These are phyloP conservation scores for Piper longum DNA, from an alignment of 164 flowering plant genomes.

Conservation along the genomic window DNA sequence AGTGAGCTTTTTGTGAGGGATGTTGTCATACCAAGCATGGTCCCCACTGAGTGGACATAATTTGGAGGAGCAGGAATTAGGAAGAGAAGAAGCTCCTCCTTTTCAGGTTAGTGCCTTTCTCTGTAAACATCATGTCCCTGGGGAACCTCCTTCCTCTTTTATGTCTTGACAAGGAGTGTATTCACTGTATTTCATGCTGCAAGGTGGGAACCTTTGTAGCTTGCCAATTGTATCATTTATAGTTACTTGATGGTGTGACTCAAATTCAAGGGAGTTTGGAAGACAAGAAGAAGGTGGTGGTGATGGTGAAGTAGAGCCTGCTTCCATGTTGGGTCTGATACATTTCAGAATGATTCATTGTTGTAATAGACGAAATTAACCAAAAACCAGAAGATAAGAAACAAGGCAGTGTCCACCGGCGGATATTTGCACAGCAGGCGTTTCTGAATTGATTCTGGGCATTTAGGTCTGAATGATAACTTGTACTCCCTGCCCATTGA, in stretches of 20 bases:
- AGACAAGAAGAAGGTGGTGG: constrained; percentile 5
- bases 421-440: constrained; percentile 62
- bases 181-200: constrained; percentile 58
- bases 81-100: constrained; percentile 50
- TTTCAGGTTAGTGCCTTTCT: constrained; percentile 79
- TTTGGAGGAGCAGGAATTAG: constrained; percentile 84
- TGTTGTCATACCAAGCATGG: constrained; percentile 83
- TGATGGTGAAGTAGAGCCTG: not conserved
- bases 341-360: constrained; percentile 22
- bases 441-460: constrained; percentile 41
- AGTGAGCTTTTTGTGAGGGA: constrained; percentile 87
- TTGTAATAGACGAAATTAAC: constrained; percentile 29
- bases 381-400: constrained; percentile 61
- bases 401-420: constrained; percentile 65
- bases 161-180: constrained; percentile 83
- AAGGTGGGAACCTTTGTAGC: constrained; percentile 29
- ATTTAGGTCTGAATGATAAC: constrained; percentile 66
- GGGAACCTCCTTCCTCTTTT: constrained; percentile 55
- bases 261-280: constrained; percentile 36
- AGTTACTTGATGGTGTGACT: constrained; percentile 44
- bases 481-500: constrained; percentile 62
- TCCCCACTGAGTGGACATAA: constrained; percentile 98
- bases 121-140: constrained; percentile 57
- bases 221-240: constrained; percentile 20
- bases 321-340: constrained; percentile 23